Base-by-base conservation (phyloP, 108 stramenopile genomes). In the Halocafeteria seosinensis region DNA sequence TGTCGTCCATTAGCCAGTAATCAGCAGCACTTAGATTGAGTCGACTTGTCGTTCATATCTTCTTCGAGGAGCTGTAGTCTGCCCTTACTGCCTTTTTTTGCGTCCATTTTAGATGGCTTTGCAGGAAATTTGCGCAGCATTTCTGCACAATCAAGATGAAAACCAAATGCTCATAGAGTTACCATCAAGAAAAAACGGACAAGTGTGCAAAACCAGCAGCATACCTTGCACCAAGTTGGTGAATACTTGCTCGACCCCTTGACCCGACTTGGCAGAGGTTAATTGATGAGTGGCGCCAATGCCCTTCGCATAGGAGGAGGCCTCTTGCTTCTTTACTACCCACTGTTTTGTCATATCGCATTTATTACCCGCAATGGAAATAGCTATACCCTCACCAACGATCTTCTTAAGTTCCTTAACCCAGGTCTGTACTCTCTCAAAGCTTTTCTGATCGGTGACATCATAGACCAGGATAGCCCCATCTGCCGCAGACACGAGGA, bases 401-500 rank as follows among this genome's bases (percentile, higher is more conserved):
- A 77, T 70, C 25, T 71, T 59, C 11, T 64, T 62, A 34, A 77
- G 65, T 53, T 77, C 76, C 35, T 33, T 50, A 1, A 71, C 70
- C 76, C 76, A 77, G 24, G 55, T 62, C 61, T 70, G 50, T 3
- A 74, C 76, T 38, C 66, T 65, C 28, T 29, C 51, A 53, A 77
- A 77, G 42, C 64, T 66, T 8, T 74, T 38, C 4, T 3, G 3
- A 61, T 77, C 73, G 11, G 76, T 77, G 34, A 77, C 74, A 52
- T 77, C 76, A 37, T 77, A 77, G 34, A 77, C 76, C 6, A 77
- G 34, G 32, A 77, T 27, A 9, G 76, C 76, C 12, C 66, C 71
- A 53, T 38, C n/a, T n/a, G n/a, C n/a, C n/a, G n/a, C n/a, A n/a
- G n/a, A n/a, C n/a, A 38, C 33, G n/a, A 9, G n/a, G 29, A 47